Evolutionary conservation across 257 asterid species (phyloP).

Genomic region (Solanum bukasovii): DNA sequence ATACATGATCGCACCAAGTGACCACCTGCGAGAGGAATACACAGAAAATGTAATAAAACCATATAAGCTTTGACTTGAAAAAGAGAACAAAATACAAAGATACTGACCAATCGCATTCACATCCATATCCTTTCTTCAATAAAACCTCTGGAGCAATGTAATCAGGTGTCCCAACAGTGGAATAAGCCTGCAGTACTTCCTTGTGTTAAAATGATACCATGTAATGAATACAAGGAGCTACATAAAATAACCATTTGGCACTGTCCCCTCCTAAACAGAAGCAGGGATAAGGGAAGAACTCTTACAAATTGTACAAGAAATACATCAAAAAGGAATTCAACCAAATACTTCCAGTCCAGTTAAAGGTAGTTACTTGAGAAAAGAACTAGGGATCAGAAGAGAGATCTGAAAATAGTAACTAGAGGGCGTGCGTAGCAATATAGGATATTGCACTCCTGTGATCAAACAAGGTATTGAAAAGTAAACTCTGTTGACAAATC

Average conservation of each 20-base stretch:
- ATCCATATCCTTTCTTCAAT: conserved; percentile 89
- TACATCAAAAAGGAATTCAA: background rate
- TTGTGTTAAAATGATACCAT: background rate
- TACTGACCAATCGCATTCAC: conserved; percentile 96
- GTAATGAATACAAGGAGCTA: background rate
- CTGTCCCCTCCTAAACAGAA: background rate
- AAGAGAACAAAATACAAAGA: background rate
- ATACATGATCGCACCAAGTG: conserved; percentile 96
- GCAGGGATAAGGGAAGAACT: background rate
- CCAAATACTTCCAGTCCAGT: background rate
- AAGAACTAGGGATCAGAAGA: background rate
- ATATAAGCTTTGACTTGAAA: background rate
- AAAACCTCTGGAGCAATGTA: conserved; percentile 97
- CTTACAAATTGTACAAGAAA: background rate
- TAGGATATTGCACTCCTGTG: background rate
- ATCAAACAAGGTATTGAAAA: background rate
- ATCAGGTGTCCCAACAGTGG: conserved; percentile 98
- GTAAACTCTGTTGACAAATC: background rate
- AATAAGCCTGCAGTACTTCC: conserved; percentile 63
- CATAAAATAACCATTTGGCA: background rate
- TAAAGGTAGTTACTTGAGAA: background rate
- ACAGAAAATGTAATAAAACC: background rate
- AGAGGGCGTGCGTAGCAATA: background rate
- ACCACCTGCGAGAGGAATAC: conserved; percentile 55
- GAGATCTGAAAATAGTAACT: background rate